Percentiles rank a stretch among this genome's conserved stretches.
These are phyloP conservation scores for Cadophora gregata DNA, from an alignment of 2,329 filamentous ascomycete genomes.

Conservation along the genomic window DNA sequence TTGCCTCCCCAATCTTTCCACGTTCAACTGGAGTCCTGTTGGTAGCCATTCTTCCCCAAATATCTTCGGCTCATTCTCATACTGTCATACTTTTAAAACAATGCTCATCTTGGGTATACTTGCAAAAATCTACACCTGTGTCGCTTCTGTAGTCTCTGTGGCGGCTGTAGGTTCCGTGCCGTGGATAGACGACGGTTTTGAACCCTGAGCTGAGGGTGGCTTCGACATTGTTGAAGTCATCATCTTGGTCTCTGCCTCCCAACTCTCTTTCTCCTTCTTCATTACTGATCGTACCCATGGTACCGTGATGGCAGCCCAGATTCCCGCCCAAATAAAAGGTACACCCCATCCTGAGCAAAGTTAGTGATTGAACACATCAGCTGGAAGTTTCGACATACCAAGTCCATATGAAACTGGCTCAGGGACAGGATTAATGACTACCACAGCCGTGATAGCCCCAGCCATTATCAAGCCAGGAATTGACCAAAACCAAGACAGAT, in stretches of 20 bases:
- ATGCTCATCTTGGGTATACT: conserved; percentile 4
- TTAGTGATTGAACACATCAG: conserved; percentile 11
- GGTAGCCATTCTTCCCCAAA: background rate
- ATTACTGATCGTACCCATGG: conserved; percentile 32
- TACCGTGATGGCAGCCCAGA: conserved; percentile 34
- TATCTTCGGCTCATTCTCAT: background rate
- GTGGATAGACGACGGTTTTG: conserved; percentile 3
- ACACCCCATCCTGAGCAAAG: conserved; percentile 32
- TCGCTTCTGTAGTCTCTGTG: conserved; percentile 11
- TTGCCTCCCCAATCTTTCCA: background rate
- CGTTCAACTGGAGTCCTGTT: background rate
- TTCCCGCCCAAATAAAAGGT: conserved; percentile 34
- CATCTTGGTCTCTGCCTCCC: conserved; percentile 29
- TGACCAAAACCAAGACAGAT: conserved; percentile 51
- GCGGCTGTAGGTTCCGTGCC: conserved; percentile 1
- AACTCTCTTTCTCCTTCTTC: conserved; percentile 26
- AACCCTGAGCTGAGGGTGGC: conserved; percentile 12
- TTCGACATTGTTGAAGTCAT: conserved; percentile 21
- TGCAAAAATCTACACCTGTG: conserved; percentile 10
- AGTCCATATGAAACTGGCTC: conserved; percentile 31
- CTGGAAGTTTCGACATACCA: conserved; percentile 25
- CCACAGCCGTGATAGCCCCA: conserved; percentile 43
- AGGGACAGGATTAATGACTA: conserved; percentile 29
- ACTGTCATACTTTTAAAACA: conserved; percentile 1
- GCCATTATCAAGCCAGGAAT: conserved; percentile 49